These are phyloP conservation scores for Exophiala oligosperma DNA, from an alignment of 2,329 filamentous ascomycete genomes.

Conservation along the genomic window DNA sequence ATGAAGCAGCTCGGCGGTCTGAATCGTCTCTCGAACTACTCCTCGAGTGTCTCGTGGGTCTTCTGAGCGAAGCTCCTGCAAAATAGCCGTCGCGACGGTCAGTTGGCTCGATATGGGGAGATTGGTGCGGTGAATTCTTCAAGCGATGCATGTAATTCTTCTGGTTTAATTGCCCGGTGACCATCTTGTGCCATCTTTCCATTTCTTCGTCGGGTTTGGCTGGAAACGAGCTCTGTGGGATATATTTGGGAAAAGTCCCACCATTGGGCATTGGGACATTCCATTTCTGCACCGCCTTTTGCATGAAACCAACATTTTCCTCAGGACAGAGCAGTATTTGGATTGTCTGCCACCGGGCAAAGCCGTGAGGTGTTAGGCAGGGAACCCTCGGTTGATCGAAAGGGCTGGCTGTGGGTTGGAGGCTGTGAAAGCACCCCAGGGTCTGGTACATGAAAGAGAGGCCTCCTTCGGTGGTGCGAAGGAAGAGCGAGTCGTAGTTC, in stretches of 20 bases:
- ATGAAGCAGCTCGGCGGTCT: conserved; percentile 14
- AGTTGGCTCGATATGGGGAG: conserved; percentile 30
- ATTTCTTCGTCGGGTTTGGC: conserved; percentile 73
- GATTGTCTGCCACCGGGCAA: conserved; percentile 90
- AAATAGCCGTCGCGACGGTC: conserved; percentile 29
- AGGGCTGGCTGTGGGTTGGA: conserved; percentile 70
- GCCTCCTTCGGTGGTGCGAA: conserved; percentile 68
- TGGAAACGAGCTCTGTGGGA: conserved; percentile 73
- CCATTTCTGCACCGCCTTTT: conserved; percentile 77
- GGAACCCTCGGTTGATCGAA: conserved; percentile 77
- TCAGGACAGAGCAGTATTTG: conserved; percentile 85
- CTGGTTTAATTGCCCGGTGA: conserved; percentile 67
- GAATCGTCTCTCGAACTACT: conserved; percentile 23
- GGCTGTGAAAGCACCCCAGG: conserved; percentile 82
- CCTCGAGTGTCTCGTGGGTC: conserved; percentile 12
- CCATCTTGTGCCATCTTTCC: conserved; percentile 79
- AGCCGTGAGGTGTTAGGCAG: conserved; percentile 78
- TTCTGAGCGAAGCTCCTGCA: conserved; percentile 9
- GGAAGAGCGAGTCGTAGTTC: conserved; percentile 77
- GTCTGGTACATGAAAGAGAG: conserved; percentile 93
- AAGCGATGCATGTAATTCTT: conserved; percentile 52
- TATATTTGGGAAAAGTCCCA: conserved; percentile 58
- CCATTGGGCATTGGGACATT: conserved; percentile 71
- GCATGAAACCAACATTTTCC: conserved; percentile 81
- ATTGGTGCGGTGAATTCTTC: conserved; percentile 33